A percentile compares a stretch with the other conserved stretches of the same genome.
These are phyloP conservation scores for Dothideomycetidae sp. DNA, from an alignment of 2,329 filamentous ascomycete genomes.

Conservation along the genomic window DNA sequence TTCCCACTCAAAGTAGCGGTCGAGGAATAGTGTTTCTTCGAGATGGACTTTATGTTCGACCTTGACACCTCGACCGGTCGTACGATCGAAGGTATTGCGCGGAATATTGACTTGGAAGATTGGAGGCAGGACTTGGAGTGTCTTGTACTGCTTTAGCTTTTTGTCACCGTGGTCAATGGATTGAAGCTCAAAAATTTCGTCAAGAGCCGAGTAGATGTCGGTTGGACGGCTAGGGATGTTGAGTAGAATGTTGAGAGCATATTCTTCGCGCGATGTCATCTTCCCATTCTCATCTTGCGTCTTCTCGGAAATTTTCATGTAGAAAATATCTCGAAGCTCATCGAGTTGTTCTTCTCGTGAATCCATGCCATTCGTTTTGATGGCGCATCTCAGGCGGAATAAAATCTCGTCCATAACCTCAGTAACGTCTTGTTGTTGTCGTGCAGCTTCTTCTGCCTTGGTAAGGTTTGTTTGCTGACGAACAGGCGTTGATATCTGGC, in stretches of 20 bases:
- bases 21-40: slow-evolving; percentile 70
- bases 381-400: slow-evolving; percentile 79
- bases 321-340: slow-evolving; percentile 22
- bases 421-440: slow-evolving; percentile 74
- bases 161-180: slow-evolving; percentile 44
- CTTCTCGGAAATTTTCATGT: slow-evolving; percentile 17
- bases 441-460: slow-evolving; percentile 43
- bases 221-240: slow-evolving; percentile 43
- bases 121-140: slow-evolving; percentile 52
- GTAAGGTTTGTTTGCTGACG: slow-evolving; percentile 23
- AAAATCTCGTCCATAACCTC: slow-evolving; percentile 91
- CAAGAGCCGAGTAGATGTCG: slow-evolving; percentile 71
- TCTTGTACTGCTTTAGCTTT: slow-evolving; percentile 48
- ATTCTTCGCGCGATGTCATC: slow-evolving; percentile 37
- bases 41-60: slow-evolving; percentile 65
- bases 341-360: slow-evolving; percentile 66
- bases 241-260: slow-evolving; percentile 50
- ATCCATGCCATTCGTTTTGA: slow-evolving; percentile 54
- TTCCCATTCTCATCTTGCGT: slow-evolving; percentile 26
- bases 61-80: slow-evolving; percentile 45
- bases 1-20: slow-evolving; percentile 65
- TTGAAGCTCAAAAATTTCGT: slow-evolving; percentile 71
- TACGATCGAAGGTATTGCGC: slow-evolving; percentile 51
- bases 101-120: slow-evolving; percentile 84
- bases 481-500: slow-evolving; percentile 25